Evolutionary conservation across 2,329 filamentous ascomycete genomes (phyloP).

Genomic region (Tolypocladium ophioglossoides): DNA sequence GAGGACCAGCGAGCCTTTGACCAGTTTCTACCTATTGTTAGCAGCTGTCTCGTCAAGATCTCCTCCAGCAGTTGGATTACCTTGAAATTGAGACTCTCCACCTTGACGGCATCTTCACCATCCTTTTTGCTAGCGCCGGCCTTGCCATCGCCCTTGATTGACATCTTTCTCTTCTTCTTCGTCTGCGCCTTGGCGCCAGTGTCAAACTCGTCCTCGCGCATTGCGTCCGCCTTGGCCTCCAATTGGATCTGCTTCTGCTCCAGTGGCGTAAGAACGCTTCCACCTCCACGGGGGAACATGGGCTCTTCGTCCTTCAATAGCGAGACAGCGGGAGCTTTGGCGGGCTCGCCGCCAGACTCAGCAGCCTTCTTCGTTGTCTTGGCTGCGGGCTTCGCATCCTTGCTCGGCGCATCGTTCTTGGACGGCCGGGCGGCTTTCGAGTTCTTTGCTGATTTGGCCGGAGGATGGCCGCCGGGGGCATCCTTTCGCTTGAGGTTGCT

Average conservation of each 20-base stretch:
- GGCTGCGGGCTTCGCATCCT: slow-evolving; percentile 16
- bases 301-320: slow-evolving; percentile 67
- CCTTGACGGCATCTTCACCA: slow-evolving; percentile 51
- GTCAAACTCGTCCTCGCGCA: slow-evolving; percentile 69
- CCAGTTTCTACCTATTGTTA: slow-evolving; percentile 53
- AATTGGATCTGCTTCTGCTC: slow-evolving; percentile 96
- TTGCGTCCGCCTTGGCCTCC: slow-evolving; percentile 82
- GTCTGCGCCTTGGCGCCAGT: slow-evolving; percentile 31
- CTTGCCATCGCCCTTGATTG: slow-evolving; percentile 39
- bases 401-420: slow-evolving; percentile 27
- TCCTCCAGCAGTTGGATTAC: slow-evolving; percentile 33
- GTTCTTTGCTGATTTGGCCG: slow-evolving; percentile 37
- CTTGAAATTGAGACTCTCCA: slow-evolving; percentile 86
- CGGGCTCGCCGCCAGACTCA: slow-evolving; percentile 15
- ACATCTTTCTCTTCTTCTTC: slow-evolving; percentile 49
- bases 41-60: slow-evolving; percentile 4
- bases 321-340: slow-evolving; percentile 28
- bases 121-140: slow-evolving; percentile 34
- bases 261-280: slow-evolving; percentile 78
- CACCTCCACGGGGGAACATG: slow-evolving; percentile 86
- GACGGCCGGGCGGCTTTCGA: slow-evolving; percentile 35
- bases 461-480: slow-evolving; percentile 39
- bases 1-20: slow-evolving; percentile 77
- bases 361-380: slow-evolving; percentile 22
- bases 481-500: slow-evolving; percentile 48